phyloP scores from a whole-genome alignment of 306 rosid species.

The Mimosa pudica region DNA sequence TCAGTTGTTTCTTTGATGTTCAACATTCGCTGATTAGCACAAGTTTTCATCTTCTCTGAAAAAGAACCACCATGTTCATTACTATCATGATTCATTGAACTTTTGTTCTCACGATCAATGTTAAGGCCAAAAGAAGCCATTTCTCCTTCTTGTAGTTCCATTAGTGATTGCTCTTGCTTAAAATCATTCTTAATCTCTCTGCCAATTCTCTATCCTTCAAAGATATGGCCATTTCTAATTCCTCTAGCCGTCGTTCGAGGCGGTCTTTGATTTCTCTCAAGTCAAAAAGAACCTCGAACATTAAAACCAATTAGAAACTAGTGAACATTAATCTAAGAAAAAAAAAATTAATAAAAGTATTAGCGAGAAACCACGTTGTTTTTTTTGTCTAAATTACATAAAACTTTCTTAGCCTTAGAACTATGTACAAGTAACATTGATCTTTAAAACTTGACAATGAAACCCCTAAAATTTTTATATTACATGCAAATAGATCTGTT shows the following conservation, averaged over 20 bases:
- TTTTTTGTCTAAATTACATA: no score
- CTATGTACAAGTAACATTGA: no score
- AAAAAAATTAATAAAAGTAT: neutral
- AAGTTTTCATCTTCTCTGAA: constrained; percentile 41
- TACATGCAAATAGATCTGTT: no score
- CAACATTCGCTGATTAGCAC: constrained; percentile 59
- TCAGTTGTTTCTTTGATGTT: constrained; percentile 56
- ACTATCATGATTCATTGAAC: constrained; percentile 26
- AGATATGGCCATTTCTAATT: constrained; percentile 62
- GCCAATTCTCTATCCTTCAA: constrained; percentile 70
- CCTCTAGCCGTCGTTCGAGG: constrained; percentile 65
- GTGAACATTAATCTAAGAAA: neutral
- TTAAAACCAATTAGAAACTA: neutral
- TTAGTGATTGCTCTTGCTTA: constrained; percentile 44
- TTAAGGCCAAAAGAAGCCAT: constrained; percentile 40
- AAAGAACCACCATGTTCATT: constrained; percentile 34
- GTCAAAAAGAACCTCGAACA: constrained; percentile 55
- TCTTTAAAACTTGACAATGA: no score
- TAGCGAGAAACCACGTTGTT: neutral
- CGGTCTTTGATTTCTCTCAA: constrained; percentile 67
- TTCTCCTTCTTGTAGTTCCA: constrained; percentile 57
- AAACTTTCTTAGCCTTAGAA: no score
- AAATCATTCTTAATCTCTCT: constrained; percentile 49
- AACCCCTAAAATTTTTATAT: no score
- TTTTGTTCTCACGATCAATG: constrained; percentile 35